Base-by-base conservation (phyloP, 352 stramenopile genomes). In the Globisporangium paroecandrum region DNA sequence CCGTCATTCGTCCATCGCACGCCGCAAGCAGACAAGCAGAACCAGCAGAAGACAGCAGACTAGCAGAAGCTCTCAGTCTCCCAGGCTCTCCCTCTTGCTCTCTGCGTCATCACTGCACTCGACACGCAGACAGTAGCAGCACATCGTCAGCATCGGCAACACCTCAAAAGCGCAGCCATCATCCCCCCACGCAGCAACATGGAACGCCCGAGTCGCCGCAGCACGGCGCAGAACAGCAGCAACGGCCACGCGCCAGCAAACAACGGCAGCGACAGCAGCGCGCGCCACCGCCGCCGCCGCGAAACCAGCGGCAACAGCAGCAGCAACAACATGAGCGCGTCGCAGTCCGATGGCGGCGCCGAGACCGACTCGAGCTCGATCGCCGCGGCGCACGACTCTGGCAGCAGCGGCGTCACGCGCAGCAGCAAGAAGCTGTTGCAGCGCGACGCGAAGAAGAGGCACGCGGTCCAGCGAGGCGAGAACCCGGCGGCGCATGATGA, bases 301-400 rank as follows among this genome's bases (percentile, higher is more conserved):
- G 66, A 77, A 49, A 27, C 75, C 65, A 57, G 79, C 72, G 32
- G 66, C 56, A 65, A 32, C 29, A 61, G 73, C 65, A 58, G 66
- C 70, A 47, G 65, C 71, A 61, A 64, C 64, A 46, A 53, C 24
- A 58, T 55, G 41, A 66, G 66, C 18, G 75, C 74, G 47, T 83
- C 76, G 65, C 76, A 70, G 55, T 91, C 84, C 15, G 82, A 92
- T 64, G 82, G 76, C 46, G 82, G 72, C 46, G 77, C 70, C 41
- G 85, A 90, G 51, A 88, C 82, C 20, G 82, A 91, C 67, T 81
- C 78, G 41, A 89, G 80, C 61, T 78, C 77, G 4, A 67, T 75
- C 38, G 70, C 68, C 36, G 49, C 51, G 43, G 49, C 51, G 43
- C 62, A 49, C 60, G 68, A 71, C 38, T 65, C 66, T 22, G 62